Percentiles rank a stretch among this genome's conserved stretches.
Evolutionary conservation across 2,329 filamentous ascomycete genomes (phyloP).

Genomic region (Cytospora piceicola): DNA sequence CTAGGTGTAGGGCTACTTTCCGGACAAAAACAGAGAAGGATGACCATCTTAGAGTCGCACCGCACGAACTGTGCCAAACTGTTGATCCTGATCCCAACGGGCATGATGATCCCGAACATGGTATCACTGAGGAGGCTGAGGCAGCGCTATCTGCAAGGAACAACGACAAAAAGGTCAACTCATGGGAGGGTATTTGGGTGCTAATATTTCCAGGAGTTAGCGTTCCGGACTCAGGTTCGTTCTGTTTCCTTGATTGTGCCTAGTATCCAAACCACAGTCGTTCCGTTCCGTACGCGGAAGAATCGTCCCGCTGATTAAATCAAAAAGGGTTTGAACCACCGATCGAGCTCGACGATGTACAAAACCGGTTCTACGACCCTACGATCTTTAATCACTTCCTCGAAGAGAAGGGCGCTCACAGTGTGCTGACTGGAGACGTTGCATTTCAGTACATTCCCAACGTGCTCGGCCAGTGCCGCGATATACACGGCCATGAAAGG

Average conservation of each 20-base stretch:
- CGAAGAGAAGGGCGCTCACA: too few relatives aligned
- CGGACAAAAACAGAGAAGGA: not conserved
- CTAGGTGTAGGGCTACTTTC: not conserved
- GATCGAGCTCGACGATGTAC: conserved; percentile 9
- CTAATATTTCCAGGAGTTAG: conserved; percentile 1
- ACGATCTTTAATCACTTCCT: not conserved
- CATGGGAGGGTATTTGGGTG: not conserved
- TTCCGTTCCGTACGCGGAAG: not conserved
- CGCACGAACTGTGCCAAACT: not conserved
- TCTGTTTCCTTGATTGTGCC: not conserved
- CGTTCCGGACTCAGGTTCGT: conserved; percentile 2
- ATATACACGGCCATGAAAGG: not conserved
- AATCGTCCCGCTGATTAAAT: not conserved
- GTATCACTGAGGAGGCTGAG: not conserved
- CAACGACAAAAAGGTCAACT: not conserved
- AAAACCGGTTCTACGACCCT: not conserved
- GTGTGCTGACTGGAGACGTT: not conserved
- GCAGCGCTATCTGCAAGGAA: not conserved
- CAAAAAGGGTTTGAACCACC: not conserved
- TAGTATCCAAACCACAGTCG: too few relatives aligned
- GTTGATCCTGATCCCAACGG: not conserved
- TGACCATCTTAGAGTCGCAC: not conserved
- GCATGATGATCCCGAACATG: conserved; percentile 5
- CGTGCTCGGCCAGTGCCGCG: not conserved
- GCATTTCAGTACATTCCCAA: conserved; percentile 4